Percentiles rank a stretch among this genome's conserved stretches.
These are phyloP conservation scores for Ailanthus altissimus DNA, from an alignment of 345 rosid species.

Conservation along the genomic window DNA sequence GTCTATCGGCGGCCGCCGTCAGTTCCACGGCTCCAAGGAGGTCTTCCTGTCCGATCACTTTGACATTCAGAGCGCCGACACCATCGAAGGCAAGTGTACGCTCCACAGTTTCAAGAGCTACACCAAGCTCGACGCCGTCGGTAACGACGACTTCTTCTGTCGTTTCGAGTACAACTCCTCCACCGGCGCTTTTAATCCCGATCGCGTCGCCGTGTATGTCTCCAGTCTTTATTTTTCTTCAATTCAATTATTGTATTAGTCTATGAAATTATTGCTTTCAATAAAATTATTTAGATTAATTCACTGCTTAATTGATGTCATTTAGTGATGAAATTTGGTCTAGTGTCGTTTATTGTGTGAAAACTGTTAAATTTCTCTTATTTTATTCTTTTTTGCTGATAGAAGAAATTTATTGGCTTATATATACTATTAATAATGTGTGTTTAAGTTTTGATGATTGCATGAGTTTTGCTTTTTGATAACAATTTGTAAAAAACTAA, in stretches of 20 bases:
- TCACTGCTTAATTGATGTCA: background rate
- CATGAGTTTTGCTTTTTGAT: background rate
- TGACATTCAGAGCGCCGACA: conserved; percentile 86
- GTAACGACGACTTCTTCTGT: conserved; percentile 94
- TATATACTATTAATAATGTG: background rate
- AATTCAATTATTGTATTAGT: background rate
- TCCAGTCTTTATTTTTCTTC: background rate
- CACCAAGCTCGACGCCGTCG: conserved; percentile 88
- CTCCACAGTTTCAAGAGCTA: conserved; percentile 88
- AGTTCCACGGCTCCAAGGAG: conserved; percentile 96
- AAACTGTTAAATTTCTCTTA: background rate
- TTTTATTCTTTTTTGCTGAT: background rate
- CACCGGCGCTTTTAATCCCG: conserved; percentile 88
- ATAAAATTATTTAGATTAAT: background rate
- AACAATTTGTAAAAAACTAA: background rate
- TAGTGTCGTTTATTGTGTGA: background rate
- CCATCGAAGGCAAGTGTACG: conserved; percentile 89
- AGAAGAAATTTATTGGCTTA: background rate
- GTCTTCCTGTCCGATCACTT: conserved; percentile 88
- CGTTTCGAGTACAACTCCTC: conserved; percentile 93
- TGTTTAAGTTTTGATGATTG: background rate
- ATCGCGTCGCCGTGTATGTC: conserved; percentile 91
- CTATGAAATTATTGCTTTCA: too few relatives aligned
- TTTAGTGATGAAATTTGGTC: background rate
- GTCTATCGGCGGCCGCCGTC: conserved; percentile 90